phyloP scores from a whole-genome alignment of 2,329 filamentous ascomycete genomes.

The Nothopassalora personata region DNA sequence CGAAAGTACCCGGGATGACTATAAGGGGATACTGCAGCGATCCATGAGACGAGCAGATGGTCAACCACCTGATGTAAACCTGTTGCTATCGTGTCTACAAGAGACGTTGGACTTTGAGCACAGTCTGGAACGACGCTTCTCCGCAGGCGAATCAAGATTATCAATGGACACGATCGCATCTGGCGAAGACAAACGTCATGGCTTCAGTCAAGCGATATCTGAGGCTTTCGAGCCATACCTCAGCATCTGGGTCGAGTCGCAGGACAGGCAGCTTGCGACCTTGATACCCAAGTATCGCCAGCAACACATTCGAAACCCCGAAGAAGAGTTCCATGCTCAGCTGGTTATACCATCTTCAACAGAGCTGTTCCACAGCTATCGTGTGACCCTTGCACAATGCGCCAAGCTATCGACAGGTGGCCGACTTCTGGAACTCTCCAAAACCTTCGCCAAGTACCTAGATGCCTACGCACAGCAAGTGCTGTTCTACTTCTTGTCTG shows the following conservation, averaged over 20 bases:
- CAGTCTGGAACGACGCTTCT: conserved; percentile 76
- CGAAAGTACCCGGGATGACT: conserved; percentile 91
- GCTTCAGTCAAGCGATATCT: conserved; percentile 86
- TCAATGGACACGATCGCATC: conserved; percentile 81
- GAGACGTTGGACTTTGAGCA: conserved; percentile 98
- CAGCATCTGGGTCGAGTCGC: conserved; percentile 93
- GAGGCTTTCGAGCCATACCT: conserved; percentile 96
- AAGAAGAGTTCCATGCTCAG: conserved; percentile 89
- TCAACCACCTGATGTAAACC: conserved; percentile 78
- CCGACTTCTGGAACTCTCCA: conserved; percentile 76
- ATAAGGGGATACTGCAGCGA: conserved; percentile 83
- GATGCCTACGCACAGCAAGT: conserved; percentile 95
- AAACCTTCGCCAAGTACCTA: conserved; percentile 82
- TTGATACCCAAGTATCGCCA: conserved; percentile 84
- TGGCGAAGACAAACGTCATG: conserved; percentile 66
- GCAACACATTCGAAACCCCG: conserved; percentile 71
- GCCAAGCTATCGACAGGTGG: conserved; percentile 92
- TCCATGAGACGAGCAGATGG: conserved; percentile 76
- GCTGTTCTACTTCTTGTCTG: conserved; percentile 64
- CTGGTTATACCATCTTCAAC: conserved; percentile 90
- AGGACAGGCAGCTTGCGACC: conserved; percentile 77
- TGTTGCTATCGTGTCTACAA: conserved; percentile 82
- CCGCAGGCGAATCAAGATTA: conserved; percentile 54
- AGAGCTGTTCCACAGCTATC: conserved; percentile 96
- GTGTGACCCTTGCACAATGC: conserved; percentile 85